Base-by-base conservation (phyloP, 306 rosid species). In the Gynostemma pentaphyllum region DNA sequence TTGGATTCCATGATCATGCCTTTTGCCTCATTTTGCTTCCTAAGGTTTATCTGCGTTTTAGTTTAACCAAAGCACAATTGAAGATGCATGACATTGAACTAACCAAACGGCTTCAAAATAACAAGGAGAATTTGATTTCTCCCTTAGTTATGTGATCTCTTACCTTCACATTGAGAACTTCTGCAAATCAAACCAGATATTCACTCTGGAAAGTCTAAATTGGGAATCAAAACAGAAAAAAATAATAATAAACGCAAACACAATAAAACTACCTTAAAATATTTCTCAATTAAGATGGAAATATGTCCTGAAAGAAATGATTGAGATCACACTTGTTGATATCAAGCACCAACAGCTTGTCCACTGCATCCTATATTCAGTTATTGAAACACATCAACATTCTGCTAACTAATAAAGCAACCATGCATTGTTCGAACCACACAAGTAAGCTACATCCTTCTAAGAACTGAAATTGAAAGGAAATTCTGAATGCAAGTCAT, bases 281-380 rank as follows among this genome's bases (percentile, higher is more conserved):
- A n/a, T 55, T 16, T n/a, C n/a, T n/a, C 45, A 69, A 57, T 64
- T 55, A 64, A 61, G 78, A 55, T 30, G 79, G 72, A 74, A 85
- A 87, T 63, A 87, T 71, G 51, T 76, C 85, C 75, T 68, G 82
- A 40, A 92, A 79, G 70, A 92, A 84, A 68, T 49, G 76, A 75
- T 72, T 77, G 23, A 88, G 50, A 67, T 88, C 81, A 16, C 87
- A 87, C 29, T 67, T 79, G 77, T 72, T 61, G 54, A 82, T 74
- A 66, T 86, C 88, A 39, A 86, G 89, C 30, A 76, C 81, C 84
- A 92, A 60, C 82, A 88, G 65, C 82, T 79, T 88, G 75, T 81
- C 85, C 70, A 74, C 78, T 39, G 83, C 78, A 64, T 70, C 81
- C 96, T 92, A 90, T 84, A 74, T 70, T 72, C 9, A 45, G 71